Conservation (phyloP, 1,284 basidiomycete genomes). For the Tilletia setariae region DNA sequence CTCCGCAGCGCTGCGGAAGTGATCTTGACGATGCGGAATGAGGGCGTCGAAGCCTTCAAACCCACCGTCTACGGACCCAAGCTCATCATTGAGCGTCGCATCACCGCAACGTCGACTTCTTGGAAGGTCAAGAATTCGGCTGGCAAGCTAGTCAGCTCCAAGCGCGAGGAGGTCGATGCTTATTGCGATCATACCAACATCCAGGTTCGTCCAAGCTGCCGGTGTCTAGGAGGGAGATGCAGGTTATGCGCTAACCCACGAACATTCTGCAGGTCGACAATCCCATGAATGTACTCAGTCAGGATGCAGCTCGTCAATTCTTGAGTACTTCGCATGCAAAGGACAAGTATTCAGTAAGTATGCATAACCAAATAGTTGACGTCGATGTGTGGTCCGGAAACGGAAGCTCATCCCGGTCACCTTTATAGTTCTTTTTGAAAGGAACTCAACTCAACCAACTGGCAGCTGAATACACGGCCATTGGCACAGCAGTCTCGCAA, state of each 20-base stretch:
- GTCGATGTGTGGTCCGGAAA: background rate
- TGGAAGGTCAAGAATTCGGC: constrained; percentile 78
- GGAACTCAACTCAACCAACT: constrained; percentile 90
- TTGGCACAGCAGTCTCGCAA: constrained; percentile 56
- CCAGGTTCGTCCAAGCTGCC: constrained; percentile 60
- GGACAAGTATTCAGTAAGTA: constrained; percentile 72
- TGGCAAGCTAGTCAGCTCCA: constrained; percentile 69
- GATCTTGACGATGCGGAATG: constrained; percentile 76
- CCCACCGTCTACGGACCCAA: constrained; percentile 76
- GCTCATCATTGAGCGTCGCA: constrained; percentile 78
- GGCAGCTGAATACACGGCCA: constrained; percentile 76
- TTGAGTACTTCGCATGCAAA: constrained; percentile 74
- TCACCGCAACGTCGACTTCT: constrained; percentile 72
- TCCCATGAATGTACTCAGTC: constrained; percentile 75
- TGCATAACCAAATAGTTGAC: background rate
- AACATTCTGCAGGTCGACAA: constrained; percentile 88
- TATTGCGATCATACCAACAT: constrained; percentile 96
- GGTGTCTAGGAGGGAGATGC: too few species aligned
- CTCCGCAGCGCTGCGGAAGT: constrained; percentile 68
- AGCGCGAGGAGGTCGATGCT: constrained; percentile 76
- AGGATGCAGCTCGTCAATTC: constrained; percentile 71
- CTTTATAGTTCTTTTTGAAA: constrained; percentile 79
- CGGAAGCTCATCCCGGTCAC: background rate
- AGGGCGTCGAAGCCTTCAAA: constrained; percentile 81
- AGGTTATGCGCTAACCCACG: too few species aligned